Evolutionary conservation across 2,329 filamentous ascomycete genomes (phyloP).

Genomic region (Ilyonectria robusta): DNA sequence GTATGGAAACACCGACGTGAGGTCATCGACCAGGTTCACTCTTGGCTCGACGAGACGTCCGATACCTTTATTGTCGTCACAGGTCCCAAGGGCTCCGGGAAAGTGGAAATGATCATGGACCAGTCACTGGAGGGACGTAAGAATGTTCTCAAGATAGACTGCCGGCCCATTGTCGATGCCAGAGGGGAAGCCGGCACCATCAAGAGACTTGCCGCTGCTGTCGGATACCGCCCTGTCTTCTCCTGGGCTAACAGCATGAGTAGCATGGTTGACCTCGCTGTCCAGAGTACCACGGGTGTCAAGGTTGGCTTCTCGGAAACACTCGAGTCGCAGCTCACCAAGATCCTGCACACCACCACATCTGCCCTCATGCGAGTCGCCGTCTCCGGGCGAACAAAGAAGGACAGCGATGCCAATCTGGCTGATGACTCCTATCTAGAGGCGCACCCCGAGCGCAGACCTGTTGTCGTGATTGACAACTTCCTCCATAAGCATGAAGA

Average conservation of each 20-base stretch:
- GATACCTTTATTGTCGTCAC: slow-evolving; percentile 96
- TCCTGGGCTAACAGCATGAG: slow-evolving; percentile 97
- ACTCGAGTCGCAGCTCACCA: slow-evolving; percentile 87
- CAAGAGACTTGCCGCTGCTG: slow-evolving; percentile 81
- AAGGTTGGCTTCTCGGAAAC: slow-evolving; percentile 97
- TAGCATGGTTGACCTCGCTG: slow-evolving; percentile 91
- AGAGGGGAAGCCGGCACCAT: slow-evolving; percentile 91
- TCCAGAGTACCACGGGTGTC: slow-evolving; percentile 92
- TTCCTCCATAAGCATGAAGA: slow-evolving; percentile 86
- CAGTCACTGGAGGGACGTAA: slow-evolving; percentile 83
- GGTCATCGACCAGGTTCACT: slow-evolving; percentile 85
- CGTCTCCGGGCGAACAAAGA: slow-evolving; percentile 76
- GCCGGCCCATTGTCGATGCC: slow-evolving; percentile 92
- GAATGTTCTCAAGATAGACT: slow-evolving; percentile 89
- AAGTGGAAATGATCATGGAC: slow-evolving; percentile 88
- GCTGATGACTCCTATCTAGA: slow-evolving; percentile 91
- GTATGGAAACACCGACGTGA: slow-evolving; percentile 91
- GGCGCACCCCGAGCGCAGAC: slow-evolving; percentile 85
- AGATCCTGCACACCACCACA: slow-evolving; percentile 89
- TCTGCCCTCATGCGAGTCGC: slow-evolving; percentile 84
- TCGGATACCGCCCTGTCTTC: slow-evolving; percentile 94
- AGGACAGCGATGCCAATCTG: slow-evolving; percentile 80
- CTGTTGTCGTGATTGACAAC: slow-evolving; percentile 92
- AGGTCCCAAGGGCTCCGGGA: slow-evolving; percentile 91
- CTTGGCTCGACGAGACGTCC: slow-evolving; percentile 88